A percentile compares a stretch with the other conserved stretches of the same genome.
phyloP scores from a whole-genome alignment of 805 yeast species.

The Teunomyces atbi region DNA sequence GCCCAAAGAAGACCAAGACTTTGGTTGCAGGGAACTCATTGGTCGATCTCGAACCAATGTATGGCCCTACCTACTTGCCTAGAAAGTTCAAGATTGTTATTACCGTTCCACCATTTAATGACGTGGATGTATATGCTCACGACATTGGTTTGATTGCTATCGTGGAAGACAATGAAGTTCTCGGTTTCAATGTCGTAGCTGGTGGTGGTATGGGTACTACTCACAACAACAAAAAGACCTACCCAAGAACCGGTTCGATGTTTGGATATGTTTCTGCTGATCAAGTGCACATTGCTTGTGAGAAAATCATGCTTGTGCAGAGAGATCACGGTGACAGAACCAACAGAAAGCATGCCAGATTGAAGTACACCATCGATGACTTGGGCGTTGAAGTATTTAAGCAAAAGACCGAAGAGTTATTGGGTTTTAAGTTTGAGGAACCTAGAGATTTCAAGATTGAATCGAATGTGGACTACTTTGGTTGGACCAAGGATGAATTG shows the following conservation, averaged over 20 bases:
- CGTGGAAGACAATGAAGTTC: constrained; percentile 58
- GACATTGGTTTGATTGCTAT: constrained; percentile 93
- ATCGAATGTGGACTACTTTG: constrained; percentile 87
- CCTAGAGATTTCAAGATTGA: constrained; percentile 73
- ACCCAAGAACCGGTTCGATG: constrained; percentile 89
- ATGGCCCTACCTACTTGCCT: constrained; percentile 85
- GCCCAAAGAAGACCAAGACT: constrained; percentile 78
- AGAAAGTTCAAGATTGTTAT: constrained; percentile 94
- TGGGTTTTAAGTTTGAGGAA: constrained; percentile 73
- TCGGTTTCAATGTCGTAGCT: constrained; percentile 84
- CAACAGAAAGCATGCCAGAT: constrained; percentile 96
- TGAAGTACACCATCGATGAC: constrained; percentile 94
- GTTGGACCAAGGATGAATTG: constrained; percentile 86
- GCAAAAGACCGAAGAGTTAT: constrained; percentile 74
- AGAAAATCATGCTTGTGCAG: constrained; percentile 89
- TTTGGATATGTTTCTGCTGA: constrained; percentile 74
- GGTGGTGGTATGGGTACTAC: constrained; percentile 99
- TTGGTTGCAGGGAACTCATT: constrained; percentile 84
- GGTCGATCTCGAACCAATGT: constrained; percentile 81
- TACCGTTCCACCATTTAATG: constrained; percentile 94
- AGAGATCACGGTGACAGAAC: constrained; percentile 93
- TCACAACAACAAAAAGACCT: constrained; percentile 93
- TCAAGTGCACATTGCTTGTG: constrained; percentile 75
- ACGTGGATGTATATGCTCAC: constrained; percentile 94
- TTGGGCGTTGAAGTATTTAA: constrained; percentile 86